Evolutionary conservation across 371 early-diverging fungal species (phyloP).

Genomic region (Mitosporidium daphniae): DNA sequence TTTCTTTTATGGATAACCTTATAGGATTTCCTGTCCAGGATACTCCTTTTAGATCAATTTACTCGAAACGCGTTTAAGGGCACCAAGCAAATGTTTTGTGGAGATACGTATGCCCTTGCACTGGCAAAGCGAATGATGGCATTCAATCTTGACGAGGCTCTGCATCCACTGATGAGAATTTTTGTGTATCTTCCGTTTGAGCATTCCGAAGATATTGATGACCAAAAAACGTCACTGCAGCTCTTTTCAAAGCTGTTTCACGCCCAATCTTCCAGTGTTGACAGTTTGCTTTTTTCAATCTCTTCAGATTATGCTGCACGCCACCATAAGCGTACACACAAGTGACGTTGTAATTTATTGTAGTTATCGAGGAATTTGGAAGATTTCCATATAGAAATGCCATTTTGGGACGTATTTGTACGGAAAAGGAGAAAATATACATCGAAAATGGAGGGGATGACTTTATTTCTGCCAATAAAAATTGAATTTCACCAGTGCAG

Average conservation of each 20-base stretch:
- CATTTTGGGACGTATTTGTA: slow-evolving; percentile 10
- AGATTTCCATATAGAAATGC: slow-evolving; percentile 16
- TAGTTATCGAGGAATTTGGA: slow-evolving; percentile 16
- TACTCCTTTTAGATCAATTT: slow-evolving; percentile 15
- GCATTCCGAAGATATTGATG: slow-evolving; percentile 14
- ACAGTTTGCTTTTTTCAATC: too few relatives aligned
- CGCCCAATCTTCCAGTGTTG: too few relatives aligned
- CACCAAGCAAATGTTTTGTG: slow-evolving; percentile 10
- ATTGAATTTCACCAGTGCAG: too few relatives aligned
- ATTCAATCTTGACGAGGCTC: slow-evolving; percentile 8
- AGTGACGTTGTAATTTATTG: too few relatives aligned
- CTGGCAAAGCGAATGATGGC: slow-evolving; percentile 10
- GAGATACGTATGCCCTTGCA: slow-evolving; percentile 11
- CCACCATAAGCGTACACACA: too few relatives aligned
- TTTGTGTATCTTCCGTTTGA: slow-evolving; percentile 15
- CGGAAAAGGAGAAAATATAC: slow-evolving; percentile 12
- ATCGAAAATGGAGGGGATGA: slow-evolving; percentile 8
- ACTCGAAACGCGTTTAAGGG: slow-evolving; percentile 16
- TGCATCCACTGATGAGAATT: slow-evolving; percentile 11
- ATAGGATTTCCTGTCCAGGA: slow-evolving; percentile 11
- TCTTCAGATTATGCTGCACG: too few relatives aligned
- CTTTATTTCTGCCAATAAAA: too few relatives aligned
- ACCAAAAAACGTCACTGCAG: slow-evolving; percentile 12
- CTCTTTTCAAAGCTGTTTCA: slow-evolving; percentile 9
- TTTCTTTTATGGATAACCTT: too few relatives aligned